Evolutionary conservation across 1,284 basidiomycete species (phyloP).

Genomic region (Cryptococcus hybrid): DNA sequence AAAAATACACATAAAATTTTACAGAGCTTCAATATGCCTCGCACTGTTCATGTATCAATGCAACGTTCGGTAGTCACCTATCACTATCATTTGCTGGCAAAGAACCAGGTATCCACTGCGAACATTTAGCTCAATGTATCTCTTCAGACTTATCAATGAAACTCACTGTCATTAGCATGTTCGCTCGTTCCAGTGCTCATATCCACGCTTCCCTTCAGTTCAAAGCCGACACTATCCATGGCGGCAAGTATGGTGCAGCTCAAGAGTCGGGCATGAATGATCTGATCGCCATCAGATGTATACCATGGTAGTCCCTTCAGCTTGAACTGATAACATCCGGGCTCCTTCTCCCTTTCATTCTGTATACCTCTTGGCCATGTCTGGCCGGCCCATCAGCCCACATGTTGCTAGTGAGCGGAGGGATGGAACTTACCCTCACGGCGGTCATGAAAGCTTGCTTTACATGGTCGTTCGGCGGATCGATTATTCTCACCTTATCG

Average conservation of each 20-base stretch:
- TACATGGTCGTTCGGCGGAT: constrained; percentile 28
- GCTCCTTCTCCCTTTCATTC: constrained; percentile 30
- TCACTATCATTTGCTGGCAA: constrained; percentile 22
- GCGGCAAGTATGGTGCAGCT: constrained; percentile 26
- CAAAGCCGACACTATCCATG: constrained; percentile 39
- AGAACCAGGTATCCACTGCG: constrained; percentile 46
- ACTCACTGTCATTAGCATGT: constrained; percentile 29
- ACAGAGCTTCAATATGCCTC: too few relatives aligned
- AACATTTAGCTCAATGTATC: not conserved
- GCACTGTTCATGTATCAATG: too few relatives aligned
- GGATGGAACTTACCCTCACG: constrained; percentile 24
- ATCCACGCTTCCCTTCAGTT: constrained; percentile 35
- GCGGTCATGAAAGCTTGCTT: constrained; percentile 29
- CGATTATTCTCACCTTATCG: constrained; percentile 46
- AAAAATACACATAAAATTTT: too few relatives aligned
- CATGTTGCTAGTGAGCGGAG: not conserved
- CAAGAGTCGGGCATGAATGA: constrained; percentile 26
- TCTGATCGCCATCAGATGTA: constrained; percentile 24
- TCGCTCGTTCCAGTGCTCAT: constrained; percentile 22
- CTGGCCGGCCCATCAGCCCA: not conserved
- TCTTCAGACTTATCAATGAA: not conserved
- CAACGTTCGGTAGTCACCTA: not conserved
- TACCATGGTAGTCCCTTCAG: constrained; percentile 39
- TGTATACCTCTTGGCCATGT: constrained; percentile 40
- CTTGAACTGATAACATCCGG: constrained; percentile 36